Evolutionary conservation across 169 alveolate species (phyloP).

Genomic region (Cryptosporidium andersoni): DNA sequence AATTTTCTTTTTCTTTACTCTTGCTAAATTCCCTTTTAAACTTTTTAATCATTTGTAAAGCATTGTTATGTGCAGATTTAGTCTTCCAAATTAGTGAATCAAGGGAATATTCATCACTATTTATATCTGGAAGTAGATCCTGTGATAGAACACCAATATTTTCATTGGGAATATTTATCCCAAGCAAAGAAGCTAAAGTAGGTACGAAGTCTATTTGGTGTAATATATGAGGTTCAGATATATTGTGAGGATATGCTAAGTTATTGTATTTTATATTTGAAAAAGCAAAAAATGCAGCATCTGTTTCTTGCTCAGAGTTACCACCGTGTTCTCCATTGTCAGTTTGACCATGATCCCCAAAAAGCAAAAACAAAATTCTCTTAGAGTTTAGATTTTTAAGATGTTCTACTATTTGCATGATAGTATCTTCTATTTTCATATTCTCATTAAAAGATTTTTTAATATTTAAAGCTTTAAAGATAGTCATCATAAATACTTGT

Average conservation of each 20-base stretch:
- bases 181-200: constrained; percentile 17
- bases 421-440: not conserved
- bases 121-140: not conserved
- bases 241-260: not conserved
- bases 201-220: constrained; percentile 54
- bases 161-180: constrained; percentile 41
- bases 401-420: not conserved
- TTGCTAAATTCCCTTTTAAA: not conserved
- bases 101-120: too few relatives aligned
- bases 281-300: constrained; percentile 46
- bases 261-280: constrained; percentile 22
- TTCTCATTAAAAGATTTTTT: not conserved
- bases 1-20: not conserved
- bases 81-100: not conserved
- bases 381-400: not conserved
- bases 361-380: constrained; percentile 30
- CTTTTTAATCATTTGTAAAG: constrained; percentile 27
- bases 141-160: constrained; percentile 29
- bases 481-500: not conserved
- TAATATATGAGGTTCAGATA: not conserved
- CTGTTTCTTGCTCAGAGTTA: constrained; percentile 9
- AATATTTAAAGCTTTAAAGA: constrained; percentile 6
- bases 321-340: constrained; percentile 64
- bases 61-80: constrained; percentile 49
- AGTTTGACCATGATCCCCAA: constrained; percentile 64